A percentile compares a stretch with the other conserved stretches of the same genome.
phyloP scores from a whole-genome alignment of 1,139 yeast species.

The Sugiyamaella grinbergsii region DNA sequence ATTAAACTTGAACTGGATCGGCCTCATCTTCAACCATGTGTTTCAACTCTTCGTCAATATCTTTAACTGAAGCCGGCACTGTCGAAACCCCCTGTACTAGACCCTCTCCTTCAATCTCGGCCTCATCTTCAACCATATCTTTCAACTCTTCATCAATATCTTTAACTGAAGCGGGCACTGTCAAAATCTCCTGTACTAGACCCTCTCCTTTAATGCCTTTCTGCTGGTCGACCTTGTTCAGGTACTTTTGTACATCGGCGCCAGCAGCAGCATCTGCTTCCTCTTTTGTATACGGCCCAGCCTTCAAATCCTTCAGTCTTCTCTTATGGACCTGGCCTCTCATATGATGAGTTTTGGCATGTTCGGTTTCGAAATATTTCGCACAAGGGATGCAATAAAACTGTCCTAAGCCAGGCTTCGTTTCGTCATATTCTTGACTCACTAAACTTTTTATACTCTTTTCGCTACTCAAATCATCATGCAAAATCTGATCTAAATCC shows the following conservation, averaged over 20 bases:
- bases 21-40: neutral
- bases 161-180: conserved; percentile 8
- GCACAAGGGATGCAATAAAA: conserved; percentile 94
- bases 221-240: conserved; percentile 42
- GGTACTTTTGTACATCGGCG: conserved; percentile 64
- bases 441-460: conserved; percentile 64
- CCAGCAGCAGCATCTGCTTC: conserved; percentile 95
- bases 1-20: neutral
- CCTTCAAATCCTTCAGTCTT: conserved; percentile 71
- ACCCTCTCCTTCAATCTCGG: conserved; percentile 17
- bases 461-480: conserved; percentile 67
- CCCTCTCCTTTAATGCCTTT: conserved; percentile 23
- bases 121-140: conserved; percentile 10
- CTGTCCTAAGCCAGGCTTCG: conserved; percentile 91
- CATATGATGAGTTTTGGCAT: conserved; percentile 70
- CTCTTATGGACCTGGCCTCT: conserved; percentile 82
- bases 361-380: conserved; percentile 80
- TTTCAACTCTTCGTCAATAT: conserved; percentile 7
- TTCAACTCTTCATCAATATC: conserved; percentile 13
- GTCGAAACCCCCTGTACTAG: conserved; percentile 23
- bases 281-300: conserved; percentile 79
- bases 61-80: conserved; percentile 7
- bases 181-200: conserved; percentile 24
- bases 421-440: conserved; percentile 86
- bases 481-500: conserved; percentile 76